Conservation (phyloP, 352 stramenopile species). For the Pythium chondricola region DNA sequence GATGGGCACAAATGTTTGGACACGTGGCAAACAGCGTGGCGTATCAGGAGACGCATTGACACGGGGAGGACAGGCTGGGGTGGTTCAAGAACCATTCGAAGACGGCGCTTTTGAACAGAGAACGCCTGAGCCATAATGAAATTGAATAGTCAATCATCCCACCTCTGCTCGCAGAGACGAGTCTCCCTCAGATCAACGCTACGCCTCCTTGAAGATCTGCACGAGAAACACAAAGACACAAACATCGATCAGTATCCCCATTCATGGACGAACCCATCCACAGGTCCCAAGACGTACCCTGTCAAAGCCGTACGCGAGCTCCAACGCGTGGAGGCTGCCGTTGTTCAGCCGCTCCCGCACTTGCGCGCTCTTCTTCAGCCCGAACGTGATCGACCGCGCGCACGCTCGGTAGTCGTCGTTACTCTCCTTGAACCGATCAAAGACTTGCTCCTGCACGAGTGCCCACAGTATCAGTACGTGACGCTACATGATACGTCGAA, state of each 20-base stretch:
- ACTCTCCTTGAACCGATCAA: constrained; percentile 78
- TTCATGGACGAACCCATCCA: no score
- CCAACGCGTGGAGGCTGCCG: constrained; percentile 54
- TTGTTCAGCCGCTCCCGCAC: constrained; percentile 62
- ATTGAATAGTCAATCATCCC: no score
- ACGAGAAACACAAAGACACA: neutral
- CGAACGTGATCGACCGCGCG: constrained; percentile 75
- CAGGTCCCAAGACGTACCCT: constrained; percentile 50
- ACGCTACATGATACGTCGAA: neutral
- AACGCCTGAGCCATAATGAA: no score
- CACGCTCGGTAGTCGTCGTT: constrained; percentile 70
- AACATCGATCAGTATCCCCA: no score
- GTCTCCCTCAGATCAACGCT: no score
- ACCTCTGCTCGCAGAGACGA: no score
- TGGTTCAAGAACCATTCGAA: no score
- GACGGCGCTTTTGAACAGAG: no score
- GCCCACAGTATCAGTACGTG: neutral
- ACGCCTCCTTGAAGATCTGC: constrained; percentile 37
- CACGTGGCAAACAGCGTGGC: no score
- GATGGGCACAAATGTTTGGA: no score
- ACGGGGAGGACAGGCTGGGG: no score
- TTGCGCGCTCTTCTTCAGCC: constrained; percentile 55
- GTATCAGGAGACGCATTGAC: no score
- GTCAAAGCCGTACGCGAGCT: constrained; percentile 69
- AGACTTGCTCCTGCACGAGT: constrained; percentile 40